Percentiles rank a stretch among this genome's conserved stretches.
Evolutionary conservation across 2,329 filamentous ascomycete genomes (phyloP).

Genomic region (Dactylellina haptotyla): DNA sequence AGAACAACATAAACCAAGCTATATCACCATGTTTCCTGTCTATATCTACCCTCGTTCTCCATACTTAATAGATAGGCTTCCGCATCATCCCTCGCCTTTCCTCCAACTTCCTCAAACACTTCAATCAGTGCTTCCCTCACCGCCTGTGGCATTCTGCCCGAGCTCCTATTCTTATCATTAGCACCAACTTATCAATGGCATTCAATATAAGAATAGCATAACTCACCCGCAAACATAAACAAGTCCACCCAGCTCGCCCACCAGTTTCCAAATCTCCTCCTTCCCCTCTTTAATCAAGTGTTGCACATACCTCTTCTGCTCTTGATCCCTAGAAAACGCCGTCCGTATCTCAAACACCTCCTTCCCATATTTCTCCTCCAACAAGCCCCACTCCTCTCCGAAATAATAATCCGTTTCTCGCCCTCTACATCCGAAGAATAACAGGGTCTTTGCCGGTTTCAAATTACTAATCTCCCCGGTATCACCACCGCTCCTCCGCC

Average conservation of each 20-base stretch:
- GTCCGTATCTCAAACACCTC: conserved; percentile 68
- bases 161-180: too few relatives aligned
- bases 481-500: background rate
- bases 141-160: conserved; percentile 73
- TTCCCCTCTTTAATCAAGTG: conserved; percentile 68
- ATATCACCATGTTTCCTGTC: conserved; percentile 75
- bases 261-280: conserved; percentile 65
- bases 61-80: conserved; percentile 68
- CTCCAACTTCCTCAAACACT: conserved; percentile 65
- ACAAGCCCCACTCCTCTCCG: conserved; percentile 73
- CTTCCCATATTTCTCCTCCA: conserved; percentile 59
- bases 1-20: background rate
- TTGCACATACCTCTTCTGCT: conserved; percentile 73
- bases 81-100: conserved; percentile 64
- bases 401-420: conserved; percentile 82
- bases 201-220: background rate
- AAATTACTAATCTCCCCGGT: conserved; percentile 40
- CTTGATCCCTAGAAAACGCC: conserved; percentile 76
- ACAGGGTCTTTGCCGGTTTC: conserved; percentile 64
- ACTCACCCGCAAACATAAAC: conserved; percentile 68
- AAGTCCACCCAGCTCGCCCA: conserved; percentile 67
- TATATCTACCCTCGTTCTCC: conserved; percentile 72
- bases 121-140: conserved; percentile 75
- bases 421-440: conserved; percentile 89
- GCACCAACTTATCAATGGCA: too few relatives aligned